Base-by-base conservation (phyloP, 768 basidiomycete species). In the Hygrophoropsis aurantiaca region DNA sequence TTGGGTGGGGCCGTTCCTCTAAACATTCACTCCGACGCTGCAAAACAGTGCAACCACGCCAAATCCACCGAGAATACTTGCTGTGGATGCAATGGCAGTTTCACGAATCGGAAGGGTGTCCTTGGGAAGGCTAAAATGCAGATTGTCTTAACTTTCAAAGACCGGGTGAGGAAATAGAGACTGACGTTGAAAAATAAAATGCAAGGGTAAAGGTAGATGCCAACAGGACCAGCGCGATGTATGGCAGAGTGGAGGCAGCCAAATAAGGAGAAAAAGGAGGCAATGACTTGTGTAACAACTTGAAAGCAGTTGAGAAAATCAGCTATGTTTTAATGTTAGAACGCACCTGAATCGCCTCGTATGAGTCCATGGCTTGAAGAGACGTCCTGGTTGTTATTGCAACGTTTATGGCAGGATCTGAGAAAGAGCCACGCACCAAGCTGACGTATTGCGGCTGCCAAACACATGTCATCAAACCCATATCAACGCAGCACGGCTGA, bases 31-130 rank as follows among this genome's bases (percentile, higher is more conserved):
- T 36, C 90, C 91, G 37, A 78, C 82, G 32, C 80, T 81, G 69
- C 88, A 91, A 68, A 97, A 95, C 47, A 95, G 78, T 35, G 90
- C 85, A 23, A 95, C 90, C 56, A 93, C 79, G 43, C 94, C 94
- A 56, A 91, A 89, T 7, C 94, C 93, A 23, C 85, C 90, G 19
- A 94, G 80, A 33, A 82, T 53, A 64, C 89, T 91, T 20, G 90
- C 92, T 11, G 81, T 63, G 33, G 79, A 68, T 0, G 89, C 89
- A 16, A 92, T 82, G 8, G 74, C 77, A 5, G 80, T 61, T 67
- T 97, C 93, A 45, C 80, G 79, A 44, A 81, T 51, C 9, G 81
- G 80, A 23, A 89, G 71, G 8, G 75, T 77, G 58, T 78, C 74
- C 74, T 86, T 91, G 53, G 89, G 85, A 27, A 95, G 79, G 42